Base-by-base conservation (phyloP, 1,284 basidiomycete genomes). In the Moniliophthora roreri region DNA sequence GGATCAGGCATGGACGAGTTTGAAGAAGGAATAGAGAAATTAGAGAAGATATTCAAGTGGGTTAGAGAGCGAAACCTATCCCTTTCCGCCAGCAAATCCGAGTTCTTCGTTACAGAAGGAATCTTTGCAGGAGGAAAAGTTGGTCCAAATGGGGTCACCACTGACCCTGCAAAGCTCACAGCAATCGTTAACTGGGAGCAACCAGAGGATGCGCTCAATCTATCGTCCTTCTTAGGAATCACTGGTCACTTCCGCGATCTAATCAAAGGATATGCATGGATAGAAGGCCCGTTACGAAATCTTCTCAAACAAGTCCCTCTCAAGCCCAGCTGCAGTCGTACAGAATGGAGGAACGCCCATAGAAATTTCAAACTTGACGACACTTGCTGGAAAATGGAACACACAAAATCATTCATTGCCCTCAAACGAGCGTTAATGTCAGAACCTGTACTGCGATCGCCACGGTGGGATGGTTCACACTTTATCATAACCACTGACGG, bases 81-180 rank as follows among this genome's bases (percentile, higher is more conserved):
- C 0, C 53, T 74, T 1, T 68, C 69, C 1, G 61, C 71, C 2
- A 44, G 28, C 6, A 74, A 74, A 51, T 59, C 60, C 1, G 15
- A 55, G 36, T 59, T 71, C 1, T 74, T 73, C 60, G 61, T 68
- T 58, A 61, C 62, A 0, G 60, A 70, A 34, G 62, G 58, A 4
- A 55, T 67, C 0, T 72, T 73, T 48, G 69, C 69, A 1, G 72
- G 71, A 0, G 63, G 62, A 1, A 53, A 46, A 5, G 60, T 73
- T 0, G 65, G 67, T 7, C 57, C 60, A 0, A 48, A 60, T 5
- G 72, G 73, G 0, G 63, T 74, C 0, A 48, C 53, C 10, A 63
- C 70, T 0, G 68, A 74, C 52, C 57, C 54, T 4, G 39, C 62
- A 0, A 74, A 74, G 38, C 60, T 75, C 0, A 65, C 66, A 3